Base-by-base conservation (phyloP, 2,329 filamentous ascomycete genomes). In the Xylaria arbuscula region DNA sequence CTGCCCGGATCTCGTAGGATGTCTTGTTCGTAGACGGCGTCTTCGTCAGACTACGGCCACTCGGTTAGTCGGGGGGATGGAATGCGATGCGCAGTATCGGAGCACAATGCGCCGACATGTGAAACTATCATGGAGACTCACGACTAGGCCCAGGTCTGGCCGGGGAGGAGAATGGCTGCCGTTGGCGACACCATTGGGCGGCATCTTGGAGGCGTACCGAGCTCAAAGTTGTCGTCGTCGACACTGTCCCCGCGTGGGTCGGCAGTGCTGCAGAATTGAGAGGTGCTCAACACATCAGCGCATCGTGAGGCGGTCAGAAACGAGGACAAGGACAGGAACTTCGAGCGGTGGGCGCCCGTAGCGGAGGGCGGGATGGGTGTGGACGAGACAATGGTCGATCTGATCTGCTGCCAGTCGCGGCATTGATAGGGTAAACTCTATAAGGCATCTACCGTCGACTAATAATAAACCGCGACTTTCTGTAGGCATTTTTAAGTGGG, bases 21-120 rank as follows among this genome's bases (percentile, higher is more conserved):
- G 80, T 99, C 96, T 82, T 98, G 94, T 83, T 99, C 97, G 85
- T 98, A 99, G 69, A 97, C 88, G 64, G 93, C 91, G 83, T 99
- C 96, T 83, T 97, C 93, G 78, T 94, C 92, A 75, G 90, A 87
- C 89, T 95, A 72, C 73, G 75, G 75, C 73, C 75, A 38, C 10
- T 75, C 45, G 78, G 69, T 83, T 76, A 72, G 70, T 34, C 47
- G 28, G 28, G 2, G 28, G 3, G 28, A 54, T 48, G 42, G 19
- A 42, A 59, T 48, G 42, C 38, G 56, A 59, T 15, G 22, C 13
- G 32, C 42, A 19, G 28, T 11, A 45, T 13, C 17, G 15, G 24
- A 15, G 57, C 17, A 53, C n/a, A 62, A 60, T 61, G 54, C 62
- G 57, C 56, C 61, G 17, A 48, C 15, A 19, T n/a, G 17, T 10